A percentile compares a stretch with the other conserved stretches of the same genome.
Conservation (phyloP, 352 stramenopile genomes). For the Phytophthora constricta region DNA sequence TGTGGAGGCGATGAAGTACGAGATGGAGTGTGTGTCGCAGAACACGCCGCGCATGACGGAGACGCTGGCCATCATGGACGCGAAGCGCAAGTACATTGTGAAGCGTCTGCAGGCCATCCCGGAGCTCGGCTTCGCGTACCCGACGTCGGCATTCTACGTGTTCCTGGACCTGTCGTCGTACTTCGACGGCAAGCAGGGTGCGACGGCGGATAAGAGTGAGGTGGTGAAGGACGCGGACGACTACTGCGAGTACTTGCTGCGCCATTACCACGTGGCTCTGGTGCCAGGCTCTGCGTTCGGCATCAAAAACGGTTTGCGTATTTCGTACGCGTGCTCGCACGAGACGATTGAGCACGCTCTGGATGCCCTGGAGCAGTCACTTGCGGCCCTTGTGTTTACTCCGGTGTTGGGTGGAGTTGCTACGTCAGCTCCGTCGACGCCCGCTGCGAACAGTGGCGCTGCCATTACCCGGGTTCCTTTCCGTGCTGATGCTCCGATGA, state of each 20-base stretch:
- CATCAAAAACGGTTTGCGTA: constrained; percentile 91
- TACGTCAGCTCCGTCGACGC: not conserved
- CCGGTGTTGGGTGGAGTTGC: not conserved
- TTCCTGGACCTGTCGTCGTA: constrained; percentile 91
- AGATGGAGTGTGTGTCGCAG: constrained; percentile 68
- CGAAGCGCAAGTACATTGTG: constrained; percentile 93
- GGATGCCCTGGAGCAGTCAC: constrained; percentile 70
- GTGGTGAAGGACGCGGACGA: constrained; percentile 63
- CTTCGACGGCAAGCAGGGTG: constrained; percentile 66
- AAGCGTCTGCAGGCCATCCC: constrained; percentile 85
- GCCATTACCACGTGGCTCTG: constrained; percentile 92
- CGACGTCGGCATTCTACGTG: constrained; percentile 96
- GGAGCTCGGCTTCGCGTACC: constrained; percentile 83
- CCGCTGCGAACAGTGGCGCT: not conserved
- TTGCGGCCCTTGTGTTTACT: constrained; percentile 51
- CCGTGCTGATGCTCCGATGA: constrained; percentile 30
- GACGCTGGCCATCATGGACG: constrained; percentile 61
- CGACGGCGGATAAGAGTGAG: constrained; percentile 48
- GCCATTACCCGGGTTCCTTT: not conserved
- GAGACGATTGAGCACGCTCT: constrained; percentile 80
- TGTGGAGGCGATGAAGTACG: constrained; percentile 88
- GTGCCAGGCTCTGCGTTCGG: constrained; percentile 97
- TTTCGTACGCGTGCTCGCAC: constrained; percentile 97
- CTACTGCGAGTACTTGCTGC: constrained; percentile 94
- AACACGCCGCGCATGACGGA: constrained; percentile 61